phyloP scores from a whole-genome alignment of 371 early-diverging fungal species.

The Cokeromyces recurvatus region DNA sequence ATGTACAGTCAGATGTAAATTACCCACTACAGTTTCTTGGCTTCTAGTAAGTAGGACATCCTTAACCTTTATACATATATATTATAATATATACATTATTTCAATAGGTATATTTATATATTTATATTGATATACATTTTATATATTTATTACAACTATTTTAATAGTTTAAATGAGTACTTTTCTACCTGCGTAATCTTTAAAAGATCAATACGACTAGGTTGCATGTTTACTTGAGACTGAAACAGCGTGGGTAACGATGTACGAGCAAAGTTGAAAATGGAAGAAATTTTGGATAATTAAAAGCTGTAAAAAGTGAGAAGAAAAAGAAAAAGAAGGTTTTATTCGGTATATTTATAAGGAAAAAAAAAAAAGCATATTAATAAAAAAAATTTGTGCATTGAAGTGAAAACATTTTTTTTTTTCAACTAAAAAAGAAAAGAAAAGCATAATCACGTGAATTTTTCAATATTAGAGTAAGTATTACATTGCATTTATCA shows the following conservation, averaged over 20 bases:
- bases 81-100: neutral
- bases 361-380: neutral
- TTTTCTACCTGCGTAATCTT: slow-evolving; percentile 40
- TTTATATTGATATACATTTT: no score
- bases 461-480: no score
- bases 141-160: no score
- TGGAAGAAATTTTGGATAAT: neutral
- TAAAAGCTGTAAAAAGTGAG: neutral
- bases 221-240: slow-evolving; percentile 25
- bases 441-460: no score
- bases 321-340: slow-evolving; percentile 2
- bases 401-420: no score
- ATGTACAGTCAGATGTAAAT: slow-evolving; percentile 74
- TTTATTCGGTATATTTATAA: neutral
- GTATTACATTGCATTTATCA: no score
- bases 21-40: slow-evolving; percentile 53
- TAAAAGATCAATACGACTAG: slow-evolving; percentile 42
- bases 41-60: slow-evolving; percentile 61
- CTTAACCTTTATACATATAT: slow-evolving; percentile 41
- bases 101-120: no score
- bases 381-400: neutral
- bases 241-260: slow-evolving; percentile 19
- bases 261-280: slow-evolving; percentile 22
- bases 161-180: no score
- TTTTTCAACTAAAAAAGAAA: no score